Conservation (phyloP, 495 filamentous ascomycete species). For the Aspergillus ellipticus region DNA sequence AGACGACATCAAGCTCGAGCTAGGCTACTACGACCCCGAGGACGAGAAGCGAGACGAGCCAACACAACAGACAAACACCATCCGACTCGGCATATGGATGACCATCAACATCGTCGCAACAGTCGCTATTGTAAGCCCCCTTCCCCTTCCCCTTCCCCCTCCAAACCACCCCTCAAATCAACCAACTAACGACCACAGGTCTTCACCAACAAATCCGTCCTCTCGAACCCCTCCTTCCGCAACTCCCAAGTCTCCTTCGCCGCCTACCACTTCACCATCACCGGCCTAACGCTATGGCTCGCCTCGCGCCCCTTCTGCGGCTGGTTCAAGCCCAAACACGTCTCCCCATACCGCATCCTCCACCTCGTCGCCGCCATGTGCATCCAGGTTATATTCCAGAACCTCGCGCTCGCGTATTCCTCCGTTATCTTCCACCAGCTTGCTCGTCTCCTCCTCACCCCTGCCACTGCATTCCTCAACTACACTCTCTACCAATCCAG, state of each 20-base stretch:
- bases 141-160: too few relatives aligned
- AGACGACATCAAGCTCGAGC: background rate
- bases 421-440: slow-evolving; percentile 74
- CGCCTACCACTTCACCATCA: slow-evolving; percentile 70
- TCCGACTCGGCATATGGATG: background rate
- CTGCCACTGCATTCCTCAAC: slow-evolving; percentile 64
- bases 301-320: slow-evolving; percentile 59
- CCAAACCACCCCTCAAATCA: too few relatives aligned
- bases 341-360: slow-evolving; percentile 54
- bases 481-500: slow-evolving; percentile 58
- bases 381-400: slow-evolving; percentile 71
- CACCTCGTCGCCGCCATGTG: slow-evolving; percentile 65
- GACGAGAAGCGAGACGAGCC: background rate
- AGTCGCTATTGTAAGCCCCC: slow-evolving; percentile 8
- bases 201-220: slow-evolving; percentile 74
- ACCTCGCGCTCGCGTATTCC: slow-evolving; percentile 67
- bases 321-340: slow-evolving; percentile 57
- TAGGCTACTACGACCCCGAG: background rate
- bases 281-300: slow-evolving; percentile 59
- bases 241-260: slow-evolving; percentile 67
- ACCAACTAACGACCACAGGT: slow-evolving; percentile 42
- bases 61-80: background rate
- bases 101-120: slow-evolving; percentile 6
- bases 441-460: slow-evolving; percentile 67
- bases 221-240: slow-evolving; percentile 61